Evolutionary conservation across 768 basidiomycete species (phyloP).

Genomic region (Leccinum variicolor): DNA sequence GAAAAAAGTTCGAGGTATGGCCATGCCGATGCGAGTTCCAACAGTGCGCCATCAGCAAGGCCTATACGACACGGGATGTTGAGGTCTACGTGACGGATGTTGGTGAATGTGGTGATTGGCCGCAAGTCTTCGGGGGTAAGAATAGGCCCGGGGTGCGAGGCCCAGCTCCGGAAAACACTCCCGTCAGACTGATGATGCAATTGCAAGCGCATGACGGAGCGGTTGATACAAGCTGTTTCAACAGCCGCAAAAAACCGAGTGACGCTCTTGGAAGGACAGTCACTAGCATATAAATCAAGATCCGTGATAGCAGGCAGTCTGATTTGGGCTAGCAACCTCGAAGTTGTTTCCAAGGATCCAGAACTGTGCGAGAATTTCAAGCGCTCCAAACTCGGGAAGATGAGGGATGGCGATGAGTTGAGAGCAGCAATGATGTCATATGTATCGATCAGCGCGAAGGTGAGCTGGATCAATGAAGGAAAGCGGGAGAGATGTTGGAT

Average conservation of each 20-base stretch:
- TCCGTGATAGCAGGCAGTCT: neutral
- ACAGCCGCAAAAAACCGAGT: neutral
- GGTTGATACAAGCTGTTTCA: neutral
- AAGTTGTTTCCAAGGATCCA: neutral
- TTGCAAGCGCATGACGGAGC: neutral
- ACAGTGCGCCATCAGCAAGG: neutral
- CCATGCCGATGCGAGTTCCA: neutral
- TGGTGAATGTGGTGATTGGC: neutral
- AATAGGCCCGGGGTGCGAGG: neutral
- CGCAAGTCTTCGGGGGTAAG: neutral
- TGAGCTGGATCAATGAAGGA: neutral
- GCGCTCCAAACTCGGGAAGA: neutral
- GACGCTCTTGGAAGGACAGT: neutral
- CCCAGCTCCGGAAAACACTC: neutral
- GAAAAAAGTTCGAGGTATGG: neutral
- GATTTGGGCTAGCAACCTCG: neutral
- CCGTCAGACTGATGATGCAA: neutral
- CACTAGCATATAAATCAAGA: neutral
- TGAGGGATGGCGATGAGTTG: neutral
- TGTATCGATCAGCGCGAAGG: neutral
- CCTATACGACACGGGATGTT: neutral
- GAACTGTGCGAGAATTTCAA: neutral
- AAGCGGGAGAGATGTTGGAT: neutral
- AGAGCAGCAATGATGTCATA: neutral
- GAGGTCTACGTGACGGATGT: neutral